These are phyloP conservation scores for Monosporascus sp. DNA, from an alignment of 2,329 filamentous ascomycete species.

Conservation along the genomic window DNA sequence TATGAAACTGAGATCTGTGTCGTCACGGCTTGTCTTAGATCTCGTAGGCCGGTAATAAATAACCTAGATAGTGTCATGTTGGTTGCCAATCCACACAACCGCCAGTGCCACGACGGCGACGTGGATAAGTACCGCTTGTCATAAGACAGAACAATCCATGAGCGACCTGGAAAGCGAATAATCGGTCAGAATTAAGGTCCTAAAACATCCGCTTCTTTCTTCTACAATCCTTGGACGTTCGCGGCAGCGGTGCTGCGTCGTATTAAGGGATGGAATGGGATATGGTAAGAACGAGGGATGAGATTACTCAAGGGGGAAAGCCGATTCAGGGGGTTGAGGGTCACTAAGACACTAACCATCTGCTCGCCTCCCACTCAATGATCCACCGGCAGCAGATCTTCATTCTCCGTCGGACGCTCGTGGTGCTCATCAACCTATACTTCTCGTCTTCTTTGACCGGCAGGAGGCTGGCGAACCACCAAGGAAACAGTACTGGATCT, in stretches of 20 bases:
- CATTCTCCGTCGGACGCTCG: slow-evolving; percentile 71
- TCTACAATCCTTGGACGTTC: not conserved
- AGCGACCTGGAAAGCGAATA: slow-evolving; percentile 15
- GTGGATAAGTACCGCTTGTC: slow-evolving; percentile 6
- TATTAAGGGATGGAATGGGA: not conserved
- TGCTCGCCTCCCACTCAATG: slow-evolving; percentile 60
- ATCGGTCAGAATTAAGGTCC: slow-evolving; percentile 14
- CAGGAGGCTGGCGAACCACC: slow-evolving; percentile 83
- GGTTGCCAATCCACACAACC: not conserved
- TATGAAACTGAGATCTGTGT: not conserved
- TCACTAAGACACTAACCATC: slow-evolving; percentile 56
- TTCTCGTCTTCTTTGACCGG: slow-evolving; percentile 75
- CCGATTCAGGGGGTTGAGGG: not conserved
- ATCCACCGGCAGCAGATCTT: slow-evolving; percentile 83
- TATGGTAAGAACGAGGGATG: not conserved
- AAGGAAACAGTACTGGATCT: slow-evolving; percentile 74
- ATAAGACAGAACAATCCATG: slow-evolving; percentile 20
- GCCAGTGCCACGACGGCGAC: not conserved
- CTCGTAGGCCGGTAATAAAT: not conserved
- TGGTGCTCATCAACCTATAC: slow-evolving; percentile 67
- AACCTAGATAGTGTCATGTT: not conserved
- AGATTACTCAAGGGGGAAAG: not conserved
- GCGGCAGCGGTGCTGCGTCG: too few species aligned
- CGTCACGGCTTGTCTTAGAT: too few species aligned
- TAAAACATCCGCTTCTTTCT: slow-evolving; percentile 6